Base-by-base conservation (phyloP, 345 rosid species). In the Salix purpurea region DNA sequence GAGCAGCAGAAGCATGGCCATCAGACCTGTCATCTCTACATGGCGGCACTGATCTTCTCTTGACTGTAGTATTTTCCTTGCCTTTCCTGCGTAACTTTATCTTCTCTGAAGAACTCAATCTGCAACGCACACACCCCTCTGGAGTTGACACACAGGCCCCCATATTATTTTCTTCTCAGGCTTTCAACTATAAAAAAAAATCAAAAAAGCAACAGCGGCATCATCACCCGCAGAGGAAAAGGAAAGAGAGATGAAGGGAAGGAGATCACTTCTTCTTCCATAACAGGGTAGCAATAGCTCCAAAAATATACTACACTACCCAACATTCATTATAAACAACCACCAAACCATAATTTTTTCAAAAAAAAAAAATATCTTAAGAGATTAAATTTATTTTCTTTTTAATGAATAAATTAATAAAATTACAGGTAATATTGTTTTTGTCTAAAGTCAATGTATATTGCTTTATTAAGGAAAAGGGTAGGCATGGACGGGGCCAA, bases 81-180 rank as follows among this genome's bases (percentile, higher is more conserved):
- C 37, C 36, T 65, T 18, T 85, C 75, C 86, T 87, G 65, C 89
- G 84, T 58, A 67, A 76, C 80, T 81, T 87, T 87, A 71, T 85
- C 84, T 81, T 87, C 32, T 58, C 24, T n/a, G 91, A 84, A 80
- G 89, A 82, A 80, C 83, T 88, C 67, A 88, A 81, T 80, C 90
- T 85, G 3, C 88, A 87, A 74, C 95, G 89, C 14, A 82, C 89
- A 81, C 98, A 92, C 69, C 87, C 85, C 76, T 81, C 82, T 9
- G 97, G 97, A 69, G 87, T 83, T 34, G 98, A 94, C 70, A 87
- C 94, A 79, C 98, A 94, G 61, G 86, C 84, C 74, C 98, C 98
- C 98, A 94, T 94, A 37, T 76, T 75, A 73, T 7, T 37, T 68
- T 24, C 76, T 62, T 70, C 73, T 70, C 68, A 23, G 69, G 18